phyloP scores from a whole-genome alignment of 768 basidiomycete species.

The Pleurotus sapidus region DNA sequence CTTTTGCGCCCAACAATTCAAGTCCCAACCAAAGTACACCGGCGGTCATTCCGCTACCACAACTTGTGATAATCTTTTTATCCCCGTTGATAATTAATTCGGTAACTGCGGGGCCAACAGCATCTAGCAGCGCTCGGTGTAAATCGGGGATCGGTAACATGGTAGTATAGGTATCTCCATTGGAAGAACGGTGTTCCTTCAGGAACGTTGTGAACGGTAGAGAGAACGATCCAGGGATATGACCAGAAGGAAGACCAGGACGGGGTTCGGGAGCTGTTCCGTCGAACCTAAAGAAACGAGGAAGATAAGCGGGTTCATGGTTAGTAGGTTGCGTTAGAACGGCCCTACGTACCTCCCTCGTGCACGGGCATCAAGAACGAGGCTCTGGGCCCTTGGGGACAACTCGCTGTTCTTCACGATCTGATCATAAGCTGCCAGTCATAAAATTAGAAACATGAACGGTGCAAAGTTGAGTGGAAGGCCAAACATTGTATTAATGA shows the following conservation, averaged over 20 bases:
- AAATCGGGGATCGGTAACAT: slow-evolving; percentile 59
- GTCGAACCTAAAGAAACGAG: slow-evolving; percentile 52
- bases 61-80: slow-evolving; percentile 66
- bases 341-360: slow-evolving; percentile 59
- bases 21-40: slow-evolving; percentile 92
- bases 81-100: slow-evolving; percentile 59
- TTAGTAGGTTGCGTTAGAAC: neutral
- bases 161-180: slow-evolving; percentile 52
- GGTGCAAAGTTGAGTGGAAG: slow-evolving; percentile 8
- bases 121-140: slow-evolving; percentile 53
- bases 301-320: neutral
- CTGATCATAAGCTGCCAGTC: slow-evolving; percentile 68
- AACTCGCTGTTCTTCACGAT: slow-evolving; percentile 68
- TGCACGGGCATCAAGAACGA: slow-evolving; percentile 88
- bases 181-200: slow-evolving; percentile 33
- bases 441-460: neutral
- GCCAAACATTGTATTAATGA: slow-evolving; percentile 51
- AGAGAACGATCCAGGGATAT: slow-evolving; percentile 85
- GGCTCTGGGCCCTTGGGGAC: slow-evolving; percentile 29
- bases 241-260: slow-evolving; percentile 83
- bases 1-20: slow-evolving; percentile 59
- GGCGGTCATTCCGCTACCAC: slow-evolving; percentile 99
- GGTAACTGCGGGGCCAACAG: slow-evolving; percentile 56
- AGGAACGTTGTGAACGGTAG: slow-evolving; percentile 83
- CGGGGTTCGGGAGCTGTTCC: slow-evolving; percentile 89